phyloP scores from a whole-genome alignment of 1,139 yeast genomes.

The Debaryomycetaceae sp. region DNA sequence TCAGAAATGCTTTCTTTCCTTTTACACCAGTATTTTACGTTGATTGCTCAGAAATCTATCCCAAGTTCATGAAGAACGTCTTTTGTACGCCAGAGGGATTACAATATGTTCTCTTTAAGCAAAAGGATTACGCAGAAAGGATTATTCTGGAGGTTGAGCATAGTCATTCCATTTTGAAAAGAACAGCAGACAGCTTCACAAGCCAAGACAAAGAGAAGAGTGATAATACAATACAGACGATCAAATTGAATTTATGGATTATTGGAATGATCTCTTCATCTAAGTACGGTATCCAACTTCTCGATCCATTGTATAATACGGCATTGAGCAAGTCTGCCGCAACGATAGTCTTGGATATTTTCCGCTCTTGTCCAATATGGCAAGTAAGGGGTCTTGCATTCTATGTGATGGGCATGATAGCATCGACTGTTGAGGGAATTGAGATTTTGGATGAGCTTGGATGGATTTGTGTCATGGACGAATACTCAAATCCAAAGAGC shows the following conservation, averaged over 20 bases:
- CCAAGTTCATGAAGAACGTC: slow-evolving; percentile 69
- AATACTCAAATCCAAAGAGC: slow-evolving; percentile 51
- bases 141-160: slow-evolving; percentile 21
- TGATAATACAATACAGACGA: slow-evolving; percentile 4
- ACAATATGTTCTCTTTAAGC: slow-evolving; percentile 26
- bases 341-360: slow-evolving; percentile 42
- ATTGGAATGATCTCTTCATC: slow-evolving; percentile 79
- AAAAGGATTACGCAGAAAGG: slow-evolving; percentile 23
- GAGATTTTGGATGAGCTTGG: slow-evolving; percentile 81
- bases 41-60: slow-evolving; percentile 46
- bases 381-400: slow-evolving; percentile 74
- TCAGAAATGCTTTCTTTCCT: slow-evolving; percentile 26
- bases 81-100: slow-evolving; percentile 83
- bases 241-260: slow-evolving; percentile 85
- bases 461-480: slow-evolving; percentile 65
- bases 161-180: slow-evolving; percentile 13
- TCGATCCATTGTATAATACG: slow-evolving; percentile 49
- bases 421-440: slow-evolving; percentile 72
- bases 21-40: slow-evolving; percentile 10
- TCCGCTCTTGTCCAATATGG: slow-evolving; percentile 50
- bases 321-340: slow-evolving; percentile 55
- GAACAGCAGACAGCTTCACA: slow-evolving; percentile 9
- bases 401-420: slow-evolving; percentile 70
- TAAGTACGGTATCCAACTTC: slow-evolving; percentile 59
- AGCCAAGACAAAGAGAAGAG: slow-evolving; percentile 4